Base-by-base conservation (phyloP, 2,329 filamentous ascomycete genomes). In the Lecanicillium sp. region DNA sequence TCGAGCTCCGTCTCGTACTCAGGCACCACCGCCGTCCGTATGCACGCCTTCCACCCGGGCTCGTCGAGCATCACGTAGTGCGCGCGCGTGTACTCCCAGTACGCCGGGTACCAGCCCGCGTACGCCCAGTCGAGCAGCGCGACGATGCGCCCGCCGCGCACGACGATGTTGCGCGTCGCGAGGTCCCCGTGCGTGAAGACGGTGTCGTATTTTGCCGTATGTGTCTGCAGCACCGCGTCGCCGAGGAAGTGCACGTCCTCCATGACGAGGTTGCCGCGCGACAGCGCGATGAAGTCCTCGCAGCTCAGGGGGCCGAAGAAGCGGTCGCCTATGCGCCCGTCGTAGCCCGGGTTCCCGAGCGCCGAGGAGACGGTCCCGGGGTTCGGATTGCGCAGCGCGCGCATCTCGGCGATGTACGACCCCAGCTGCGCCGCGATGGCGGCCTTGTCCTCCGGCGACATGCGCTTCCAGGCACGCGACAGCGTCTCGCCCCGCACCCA, bases 301-400 rank as follows among this genome's bases (percentile, higher is more conserved):
- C 55, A 52, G 36, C 21, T 57, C 23, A 61, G 15, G 20, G 60
- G 61, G 8, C 60, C 60, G 21, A 54, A 58, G 49, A 59, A 58
- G 0, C 52, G 52, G 43, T 27, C 19, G 12, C 60, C 58, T 20
- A 63, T 56, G 24, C 59, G 57, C 20, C 50, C 30, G 42, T 63
- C 58, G n/a, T 55, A 55, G 20, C 51, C 50, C 7, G 55, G 55
- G 29, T 62, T 61, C 20, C 52, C 42, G 38, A 62, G 50, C 24
- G 59, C 58, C 3, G 60, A 62, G 2, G 50, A 51, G 15, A 62
- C 54, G 7, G 58, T 8, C 19, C 51, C 55, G 23, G 55, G 30
- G 2, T 33, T 10, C 2, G 59, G 59, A 10, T 59, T 57, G 37
- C 51, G 38, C 30, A 64, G 58, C 23, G 51, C 42, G 38, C 59